Percentiles rank a stretch among this genome's conserved stretches.
These are phyloP conservation scores for Penicillium canescens DNA, from an alignment of 495 filamentous ascomycete genomes.

Conservation along the genomic window DNA sequence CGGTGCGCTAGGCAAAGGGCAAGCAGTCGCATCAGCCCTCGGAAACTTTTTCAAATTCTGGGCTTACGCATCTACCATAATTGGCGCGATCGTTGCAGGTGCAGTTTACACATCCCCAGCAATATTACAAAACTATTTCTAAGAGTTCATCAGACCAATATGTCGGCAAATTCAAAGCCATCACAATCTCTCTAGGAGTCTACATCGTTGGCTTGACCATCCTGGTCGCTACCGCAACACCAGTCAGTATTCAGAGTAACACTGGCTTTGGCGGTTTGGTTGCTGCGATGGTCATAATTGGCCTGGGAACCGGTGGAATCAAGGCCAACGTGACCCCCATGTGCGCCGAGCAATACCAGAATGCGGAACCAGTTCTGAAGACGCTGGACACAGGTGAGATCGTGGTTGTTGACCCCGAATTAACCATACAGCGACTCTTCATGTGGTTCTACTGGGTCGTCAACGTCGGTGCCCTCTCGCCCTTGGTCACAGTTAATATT, in stretches of 20 bases:
- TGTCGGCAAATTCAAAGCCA: slow-evolving; percentile 51
- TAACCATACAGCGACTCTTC: slow-evolving; percentile 42
- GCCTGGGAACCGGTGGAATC: slow-evolving; percentile 46
- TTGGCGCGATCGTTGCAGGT: slow-evolving; percentile 37
- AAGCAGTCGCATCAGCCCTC: slow-evolving; percentile 14
- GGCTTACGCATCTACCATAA: slow-evolving; percentile 36
- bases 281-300: slow-evolving; percentile 23
- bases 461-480: slow-evolving; percentile 44
- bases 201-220: slow-evolving; percentile 62
- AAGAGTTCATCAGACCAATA: slow-evolving; percentile 22
- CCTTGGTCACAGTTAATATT: slow-evolving; percentile 21
- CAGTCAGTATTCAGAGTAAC: slow-evolving; percentile 22
- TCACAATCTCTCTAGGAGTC: slow-evolving; percentile 50
- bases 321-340: slow-evolving; percentile 62
- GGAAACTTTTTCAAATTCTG: slow-evolving; percentile 22
- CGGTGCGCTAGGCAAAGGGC: slow-evolving; percentile 13
- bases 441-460: slow-evolving; percentile 35
- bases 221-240: slow-evolving; percentile 57
- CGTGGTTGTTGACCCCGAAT: slow-evolving; percentile 61
- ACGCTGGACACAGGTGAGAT: slow-evolving; percentile 51
- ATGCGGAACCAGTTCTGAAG: slow-evolving; percentile 29
- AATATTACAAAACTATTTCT: neutral
- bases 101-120: neutral
- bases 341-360: slow-evolving; percentile 44
- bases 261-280: slow-evolving; percentile 11